A percentile compares a stretch with the other conserved stretches of the same genome.
phyloP scores from a whole-genome alignment of 2,329 filamentous ascomycete genomes.

The Helicocarpus griseus region DNA sequence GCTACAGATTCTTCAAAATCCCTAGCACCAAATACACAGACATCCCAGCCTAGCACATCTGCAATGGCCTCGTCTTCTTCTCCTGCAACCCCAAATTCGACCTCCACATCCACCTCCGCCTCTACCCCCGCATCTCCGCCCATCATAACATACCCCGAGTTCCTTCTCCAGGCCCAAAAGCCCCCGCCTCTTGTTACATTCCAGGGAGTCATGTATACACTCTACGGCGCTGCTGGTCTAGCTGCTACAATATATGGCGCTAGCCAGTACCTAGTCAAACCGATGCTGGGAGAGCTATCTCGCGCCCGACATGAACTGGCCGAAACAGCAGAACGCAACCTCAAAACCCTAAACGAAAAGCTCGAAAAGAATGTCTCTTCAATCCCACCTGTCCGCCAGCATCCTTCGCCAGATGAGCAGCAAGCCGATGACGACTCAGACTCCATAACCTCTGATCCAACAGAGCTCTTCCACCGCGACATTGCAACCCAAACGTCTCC shows the following conservation, averaged over 20 bases:
- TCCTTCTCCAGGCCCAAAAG: slow-evolving; percentile 49
- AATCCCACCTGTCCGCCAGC: slow-evolving; percentile 32
- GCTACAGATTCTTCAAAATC: neutral
- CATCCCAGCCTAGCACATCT: neutral
- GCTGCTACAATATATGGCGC: slow-evolving; percentile 48
- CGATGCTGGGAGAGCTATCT: slow-evolving; percentile 47
- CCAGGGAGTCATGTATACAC: slow-evolving; percentile 44
- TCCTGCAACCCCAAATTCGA: neutral
- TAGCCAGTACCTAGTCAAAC: slow-evolving; percentile 49
- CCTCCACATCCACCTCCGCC: slow-evolving; percentile 4
- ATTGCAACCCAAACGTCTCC: slow-evolving; percentile 52
- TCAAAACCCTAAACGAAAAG: slow-evolving; percentile 47
- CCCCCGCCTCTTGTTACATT: slow-evolving; percentile 53
- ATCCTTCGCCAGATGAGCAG: slow-evolving; percentile 14
- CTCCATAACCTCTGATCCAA: slow-evolving; percentile 47
- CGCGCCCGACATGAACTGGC: slow-evolving; percentile 50
- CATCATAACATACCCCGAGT: slow-evolving; percentile 59
- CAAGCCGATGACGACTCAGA: slow-evolving; percentile 31
- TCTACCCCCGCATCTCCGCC: slow-evolving; percentile 36
- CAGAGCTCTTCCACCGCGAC: slow-evolving; percentile 55
- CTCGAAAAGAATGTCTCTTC: slow-evolving; percentile 43
- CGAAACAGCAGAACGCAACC: slow-evolving; percentile 40
- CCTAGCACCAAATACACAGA: neutral
- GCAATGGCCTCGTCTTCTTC: neutral
- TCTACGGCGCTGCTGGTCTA: slow-evolving; percentile 47